Base-by-base conservation (phyloP, 371 early-diverging fungal species). In the Thermomucor indicae-seudaticae region DNA sequence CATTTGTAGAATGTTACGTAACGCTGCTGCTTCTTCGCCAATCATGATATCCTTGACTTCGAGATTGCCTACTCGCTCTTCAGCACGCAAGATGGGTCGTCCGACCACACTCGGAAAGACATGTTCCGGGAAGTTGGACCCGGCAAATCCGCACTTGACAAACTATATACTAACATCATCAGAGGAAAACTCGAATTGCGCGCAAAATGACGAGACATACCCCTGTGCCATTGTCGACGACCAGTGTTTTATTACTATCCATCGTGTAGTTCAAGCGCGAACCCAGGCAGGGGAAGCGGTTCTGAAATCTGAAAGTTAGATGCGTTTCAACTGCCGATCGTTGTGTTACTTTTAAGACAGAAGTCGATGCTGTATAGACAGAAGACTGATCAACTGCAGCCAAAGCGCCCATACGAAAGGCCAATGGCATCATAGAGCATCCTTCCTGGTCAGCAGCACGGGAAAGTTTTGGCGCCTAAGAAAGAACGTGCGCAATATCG, bases 81-180 rank as follows among this genome's bases (percentile, higher is more conserved):
- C 97, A 27, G 95, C 95, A 51, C 97, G 93, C 51, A 96, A 79
- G 65, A 95, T 96, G 47, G 98, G 98, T 25, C 97, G 83, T 27
- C 97, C 97, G 4, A 98, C 95, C 3, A 98, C 91, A 30, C 96
- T 92, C 12, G 97, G 96, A 67, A 96, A 96, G 34, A 93, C 93
- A 65, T 91, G 79, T 51, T 88, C 87, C 25, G 98, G 98, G 66
- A 98, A 97, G 78, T 98, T 93, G 59, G 91, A 86, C 52, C 96
- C 96, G 41, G 95, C 88, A 70, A 86, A 97, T 48, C 98, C 98
- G 69, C 90, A 89, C 62, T 98, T 98, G 51, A 95, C 97, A 80
- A 97, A 98, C 84, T 89, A 68, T 19, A 46, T 39, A 45, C 41
- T 47, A 32, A 43, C 49, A 53, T 42, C 51, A 25, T 49, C 16